These are phyloP conservation scores for Rhizophagus prolifer DNA, from an alignment of 192 early-diverging fungal genomes.

Conservation along the genomic window DNA sequence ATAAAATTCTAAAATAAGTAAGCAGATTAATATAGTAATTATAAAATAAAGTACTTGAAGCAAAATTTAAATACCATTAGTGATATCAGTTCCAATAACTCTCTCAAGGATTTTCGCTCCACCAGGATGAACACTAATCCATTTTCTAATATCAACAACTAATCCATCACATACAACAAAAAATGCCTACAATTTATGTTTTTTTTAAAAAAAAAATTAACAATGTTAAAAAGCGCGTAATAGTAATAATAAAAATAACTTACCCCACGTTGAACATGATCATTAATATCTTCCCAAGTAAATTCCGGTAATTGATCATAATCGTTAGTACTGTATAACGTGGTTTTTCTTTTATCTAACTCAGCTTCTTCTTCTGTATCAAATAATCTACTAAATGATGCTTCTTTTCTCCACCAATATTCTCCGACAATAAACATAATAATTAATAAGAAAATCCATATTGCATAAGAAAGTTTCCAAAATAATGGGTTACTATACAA, in stretches of 20 bases:
- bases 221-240: background rate
- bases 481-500: background rate
- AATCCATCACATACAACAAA: conserved; percentile 25
- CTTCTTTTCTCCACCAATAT: conserved; percentile 1
- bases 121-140: conserved; percentile 21
- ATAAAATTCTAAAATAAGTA: conserved; percentile 11
- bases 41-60: too few species aligned
- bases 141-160: conserved; percentile 19
- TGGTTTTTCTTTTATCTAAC: background rate
- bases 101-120: too few species aligned
- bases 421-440: background rate
- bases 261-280: conserved; percentile 25
- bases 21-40: background rate
- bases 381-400: background rate
- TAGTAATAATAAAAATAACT: background rate
- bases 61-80: conserved; percentile 7
- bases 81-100: conserved; percentile 26
- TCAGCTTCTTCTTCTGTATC: background rate
- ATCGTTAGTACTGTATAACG: background rate
- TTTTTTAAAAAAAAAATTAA: background rate
- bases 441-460: background rate
- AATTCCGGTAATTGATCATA: background rate
- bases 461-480: background rate
- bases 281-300: conserved; percentile 20
- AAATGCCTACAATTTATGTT: conserved; percentile 4